phyloP scores from a whole-genome alignment of 306 rosid species.

The Glycyrrhiza uralensis region DNA sequence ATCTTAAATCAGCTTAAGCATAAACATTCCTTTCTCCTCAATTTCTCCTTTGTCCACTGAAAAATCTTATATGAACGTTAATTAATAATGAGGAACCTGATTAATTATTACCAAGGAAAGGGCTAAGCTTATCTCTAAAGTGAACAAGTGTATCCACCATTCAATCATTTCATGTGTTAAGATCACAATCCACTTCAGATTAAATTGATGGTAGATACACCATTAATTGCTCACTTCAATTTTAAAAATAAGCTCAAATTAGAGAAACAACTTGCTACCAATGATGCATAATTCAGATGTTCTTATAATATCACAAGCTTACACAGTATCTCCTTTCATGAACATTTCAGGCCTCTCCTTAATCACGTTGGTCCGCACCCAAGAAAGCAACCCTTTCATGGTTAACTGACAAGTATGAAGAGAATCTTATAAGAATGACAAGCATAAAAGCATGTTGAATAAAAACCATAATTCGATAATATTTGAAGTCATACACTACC shows the following conservation, averaged over 20 bases:
- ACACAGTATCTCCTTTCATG: slow-evolving; percentile 95
- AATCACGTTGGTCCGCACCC: slow-evolving; percentile 82
- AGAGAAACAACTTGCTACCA: neutral
- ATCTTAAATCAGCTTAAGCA: slow-evolving; percentile 16
- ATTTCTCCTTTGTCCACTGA: neutral
- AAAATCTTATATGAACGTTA: neutral
- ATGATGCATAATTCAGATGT: neutral
- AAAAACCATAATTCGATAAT: neutral
- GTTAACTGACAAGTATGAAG: slow-evolving; percentile 47
- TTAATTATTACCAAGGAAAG: neutral
- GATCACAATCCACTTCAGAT: neutral
- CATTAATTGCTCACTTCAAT: neutral
- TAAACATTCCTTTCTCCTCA: neutral
- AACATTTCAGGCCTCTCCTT: slow-evolving; percentile 98
- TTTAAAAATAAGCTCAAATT: neutral
- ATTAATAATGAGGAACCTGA: slow-evolving; percentile 4
- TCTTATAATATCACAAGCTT: slow-evolving; percentile 37
- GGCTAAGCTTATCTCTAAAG: neutral
- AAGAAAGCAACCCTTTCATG: slow-evolving; percentile 83
- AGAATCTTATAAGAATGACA: neutral
- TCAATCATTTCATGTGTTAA: neutral
- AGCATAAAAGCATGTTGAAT: neutral
- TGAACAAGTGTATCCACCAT: neutral
- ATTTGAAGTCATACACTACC: slow-evolving; percentile 33
- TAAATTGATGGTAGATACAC: neutral